Conservation (phyloP, 1,284 basidiomycete genomes). For the Malassezia sympodialis region DNA sequence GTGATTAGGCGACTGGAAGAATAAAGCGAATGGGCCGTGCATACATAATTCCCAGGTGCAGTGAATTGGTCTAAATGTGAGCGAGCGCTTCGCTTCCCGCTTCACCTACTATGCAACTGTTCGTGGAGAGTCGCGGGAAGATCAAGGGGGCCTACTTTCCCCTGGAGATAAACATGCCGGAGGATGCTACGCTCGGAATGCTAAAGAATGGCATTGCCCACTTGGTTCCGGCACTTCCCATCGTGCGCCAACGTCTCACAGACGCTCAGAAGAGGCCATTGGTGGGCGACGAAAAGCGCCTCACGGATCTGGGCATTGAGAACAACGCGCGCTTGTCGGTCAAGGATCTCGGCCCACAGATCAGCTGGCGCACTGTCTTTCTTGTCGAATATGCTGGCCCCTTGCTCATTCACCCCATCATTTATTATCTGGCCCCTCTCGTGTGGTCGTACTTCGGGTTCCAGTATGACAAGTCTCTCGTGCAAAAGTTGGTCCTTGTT, state of each 20-base stretch:
- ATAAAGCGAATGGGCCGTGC: neutral
- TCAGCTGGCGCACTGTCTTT: slow-evolving; percentile 46
- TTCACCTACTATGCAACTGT: neutral
- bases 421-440: slow-evolving; percentile 63
- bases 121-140: slow-evolving; percentile 4
- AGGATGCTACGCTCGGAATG: slow-evolving; percentile 26
- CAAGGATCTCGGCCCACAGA: slow-evolving; percentile 45
- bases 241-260: slow-evolving; percentile 39
- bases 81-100: neutral
- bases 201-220: slow-evolving; percentile 33
- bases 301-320: slow-evolving; percentile 22
- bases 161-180: slow-evolving; percentile 7
- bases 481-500: slow-evolving; percentile 71
- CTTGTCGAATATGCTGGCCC: slow-evolving; percentile 58
- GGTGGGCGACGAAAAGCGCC: slow-evolving; percentile 30
- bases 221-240: slow-evolving; percentile 20
- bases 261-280: slow-evolving; percentile 33
- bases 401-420: slow-evolving; percentile 75
- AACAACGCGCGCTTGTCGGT: slow-evolving; percentile 30
- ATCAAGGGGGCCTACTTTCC: slow-evolving; percentile 14
- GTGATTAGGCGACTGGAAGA: neutral
- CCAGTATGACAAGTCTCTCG: slow-evolving; percentile 59
- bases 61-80: neutral
- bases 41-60: neutral
- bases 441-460: slow-evolving; percentile 55